Base-by-base conservation (phyloP, 2,329 filamentous ascomycete genomes). In the Geoglossum cookeanum region DNA sequence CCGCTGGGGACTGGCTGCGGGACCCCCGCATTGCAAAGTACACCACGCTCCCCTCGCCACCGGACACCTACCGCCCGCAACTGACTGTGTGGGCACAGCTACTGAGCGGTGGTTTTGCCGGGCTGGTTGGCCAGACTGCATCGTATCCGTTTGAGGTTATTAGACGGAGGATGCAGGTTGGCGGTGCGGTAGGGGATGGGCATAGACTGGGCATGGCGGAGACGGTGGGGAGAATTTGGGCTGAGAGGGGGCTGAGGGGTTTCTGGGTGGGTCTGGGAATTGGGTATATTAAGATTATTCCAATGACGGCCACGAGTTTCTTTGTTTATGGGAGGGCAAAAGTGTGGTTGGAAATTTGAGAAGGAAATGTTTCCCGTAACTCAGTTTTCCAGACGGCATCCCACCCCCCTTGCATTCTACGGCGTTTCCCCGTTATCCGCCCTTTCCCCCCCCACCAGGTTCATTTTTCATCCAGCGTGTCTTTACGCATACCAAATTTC, bases 101-200 rank as follows among this genome's bases (percentile, higher is more conserved):
- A 4, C 76, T 78, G 2, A 83, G 89, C 0, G 92, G 92, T 53
- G 92, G 90, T 0, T 68, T 92, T 8, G 90, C 92, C 0, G 92
- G 92, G 1, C 74, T 95, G 59, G 81, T 96, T 1, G 90, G 88
- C 6, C 92, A 98, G 70, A 95, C 91, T 0, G 80, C 84, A 0
- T 94, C 90, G 15, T 98, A 98, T 68, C 92, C 92, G 4, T 75
- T 98, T 2, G 92, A 98, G 69, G 87, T 98, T 15, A 85, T 97
- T 59, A 76, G 92, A 59, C 78, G 92, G 61, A 78, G 92, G 53
- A 97, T 98, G 91, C 92, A 98, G 68, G 92, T 98, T 13, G 87
- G 88, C 53, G 92, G 91, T 9, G 90, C 91, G 0, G 88, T 97
- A 0, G 92, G 92, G 1, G 90, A 97, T 67, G 90, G 91, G 0